Conservation (phyloP, 2,329 filamentous ascomycete genomes). For the Aspergillus sp. region DNA sequence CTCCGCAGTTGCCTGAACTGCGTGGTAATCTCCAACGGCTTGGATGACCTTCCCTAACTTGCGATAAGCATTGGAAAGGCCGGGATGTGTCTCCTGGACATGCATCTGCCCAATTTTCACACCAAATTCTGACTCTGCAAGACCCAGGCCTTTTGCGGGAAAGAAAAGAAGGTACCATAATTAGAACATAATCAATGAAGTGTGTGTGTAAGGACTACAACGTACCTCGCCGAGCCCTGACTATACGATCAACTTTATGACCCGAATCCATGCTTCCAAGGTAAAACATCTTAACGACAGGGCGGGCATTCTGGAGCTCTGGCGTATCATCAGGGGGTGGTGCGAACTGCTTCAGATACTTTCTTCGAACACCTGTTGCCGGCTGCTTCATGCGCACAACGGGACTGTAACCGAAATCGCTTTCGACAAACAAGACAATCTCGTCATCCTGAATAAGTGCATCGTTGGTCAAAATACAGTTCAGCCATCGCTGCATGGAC, state of each 20-base stretch:
- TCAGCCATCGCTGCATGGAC: slow-evolving; percentile 91
- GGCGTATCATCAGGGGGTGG: slow-evolving; percentile 96
- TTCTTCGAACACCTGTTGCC: slow-evolving; percentile 89
- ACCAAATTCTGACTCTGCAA: slow-evolving; percentile 90
- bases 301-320: slow-evolving; percentile 84
- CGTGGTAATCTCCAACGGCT: slow-evolving; percentile 90
- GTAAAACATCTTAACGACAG: slow-evolving; percentile 93
- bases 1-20: slow-evolving; percentile 93
- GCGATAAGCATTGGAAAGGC: slow-evolving; percentile 84
- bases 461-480: slow-evolving; percentile 87
- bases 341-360: slow-evolving; percentile 97
- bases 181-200: not conserved
- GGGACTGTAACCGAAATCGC: slow-evolving; percentile 96
- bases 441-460: slow-evolving; percentile 93
- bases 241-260: slow-evolving; percentile 92
- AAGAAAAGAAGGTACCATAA: not conserved
- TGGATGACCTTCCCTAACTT: slow-evolving; percentile 94
- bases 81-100: slow-evolving; percentile 85
- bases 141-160: slow-evolving; percentile 85
- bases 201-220: slow-evolving; percentile 6
- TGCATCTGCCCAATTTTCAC: slow-evolving; percentile 85
- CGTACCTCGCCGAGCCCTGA: slow-evolving; percentile 86
- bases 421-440: slow-evolving; percentile 98
- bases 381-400: slow-evolving; percentile 95
- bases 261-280: slow-evolving; percentile 94